Conservation (phyloP, 371 early-diverging fungal genomes). For the Mucor saturninus region DNA sequence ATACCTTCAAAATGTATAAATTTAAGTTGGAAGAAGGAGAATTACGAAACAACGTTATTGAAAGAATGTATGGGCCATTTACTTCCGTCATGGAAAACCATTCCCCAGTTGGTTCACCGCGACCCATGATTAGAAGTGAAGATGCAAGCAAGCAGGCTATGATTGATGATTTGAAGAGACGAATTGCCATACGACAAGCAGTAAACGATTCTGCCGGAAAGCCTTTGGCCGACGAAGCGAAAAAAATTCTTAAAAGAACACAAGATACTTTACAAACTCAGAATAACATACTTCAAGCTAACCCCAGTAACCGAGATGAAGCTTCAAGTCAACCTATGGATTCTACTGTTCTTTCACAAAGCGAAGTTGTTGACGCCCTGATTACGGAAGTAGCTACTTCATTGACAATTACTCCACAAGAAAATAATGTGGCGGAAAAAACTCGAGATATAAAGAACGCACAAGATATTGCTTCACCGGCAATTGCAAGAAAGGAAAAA, state of each 20-base stretch:
- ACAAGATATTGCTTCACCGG: neutral
- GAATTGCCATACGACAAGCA: slow-evolving; percentile 3
- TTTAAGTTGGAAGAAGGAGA: neutral
- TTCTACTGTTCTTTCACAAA: neutral
- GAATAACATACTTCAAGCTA: too few species aligned
- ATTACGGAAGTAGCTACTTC: neutral
- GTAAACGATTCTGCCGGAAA: neutral
- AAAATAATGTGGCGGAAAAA: neutral
- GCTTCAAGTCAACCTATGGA: neutral
- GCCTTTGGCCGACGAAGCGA: neutral
- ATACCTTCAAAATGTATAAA: neutral
- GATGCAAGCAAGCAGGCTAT: neutral
- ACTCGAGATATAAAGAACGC: neutral
- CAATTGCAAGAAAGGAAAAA: too few species aligned
- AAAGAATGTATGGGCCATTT: slow-evolving; percentile 24
- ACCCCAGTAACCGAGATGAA: neutral
- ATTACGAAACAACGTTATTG: neutral
- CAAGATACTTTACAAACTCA: too few species aligned
- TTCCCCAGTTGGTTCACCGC: neutral
- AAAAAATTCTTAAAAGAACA: neutral
- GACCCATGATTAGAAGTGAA: neutral
- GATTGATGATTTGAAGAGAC: slow-evolving; percentile 8
- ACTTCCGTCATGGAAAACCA: neutral
- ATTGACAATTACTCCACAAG: neutral
- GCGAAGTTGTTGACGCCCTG: neutral